Conservation (phyloP, 495 filamentous ascomycete genomes). For the Tuber melanosporum region DNA sequence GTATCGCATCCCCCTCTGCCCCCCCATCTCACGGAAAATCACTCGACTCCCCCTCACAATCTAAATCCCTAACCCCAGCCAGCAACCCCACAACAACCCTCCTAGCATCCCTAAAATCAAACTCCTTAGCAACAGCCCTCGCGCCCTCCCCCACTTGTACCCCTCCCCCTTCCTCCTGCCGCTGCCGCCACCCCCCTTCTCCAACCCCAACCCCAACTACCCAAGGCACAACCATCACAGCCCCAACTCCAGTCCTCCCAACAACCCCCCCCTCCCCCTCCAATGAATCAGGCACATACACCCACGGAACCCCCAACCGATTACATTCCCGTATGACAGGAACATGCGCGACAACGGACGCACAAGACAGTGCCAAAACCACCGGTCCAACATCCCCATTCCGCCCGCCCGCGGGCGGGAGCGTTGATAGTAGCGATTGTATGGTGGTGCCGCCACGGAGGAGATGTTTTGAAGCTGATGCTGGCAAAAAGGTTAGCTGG, state of each 20-base stretch:
- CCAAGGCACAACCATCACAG: background rate
- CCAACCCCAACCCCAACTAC: background rate
- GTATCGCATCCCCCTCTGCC: background rate
- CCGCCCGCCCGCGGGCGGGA: background rate
- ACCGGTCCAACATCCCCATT: background rate
- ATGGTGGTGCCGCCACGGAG: background rate
- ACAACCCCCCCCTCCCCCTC: background rate
- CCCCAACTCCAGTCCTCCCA: background rate
- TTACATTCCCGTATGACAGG: background rate
- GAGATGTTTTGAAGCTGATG: background rate
- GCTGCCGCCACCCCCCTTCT: background rate
- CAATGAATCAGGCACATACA: background rate
- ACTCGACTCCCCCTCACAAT: background rate
- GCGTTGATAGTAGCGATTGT: background rate
- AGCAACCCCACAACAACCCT: background rate
- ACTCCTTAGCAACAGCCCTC: background rate
- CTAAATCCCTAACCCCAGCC: background rate
- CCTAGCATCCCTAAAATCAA: constrained; percentile 2
- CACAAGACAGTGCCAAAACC: background rate
- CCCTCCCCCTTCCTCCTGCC: background rate
- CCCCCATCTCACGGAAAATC: background rate
- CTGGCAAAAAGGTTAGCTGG: background rate
- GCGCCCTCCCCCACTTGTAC: background rate
- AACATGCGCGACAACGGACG: background rate
- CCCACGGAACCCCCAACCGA: background rate